Conservation (phyloP, 2,329 filamentous ascomycete genomes). For the Fusarium hostae region DNA sequence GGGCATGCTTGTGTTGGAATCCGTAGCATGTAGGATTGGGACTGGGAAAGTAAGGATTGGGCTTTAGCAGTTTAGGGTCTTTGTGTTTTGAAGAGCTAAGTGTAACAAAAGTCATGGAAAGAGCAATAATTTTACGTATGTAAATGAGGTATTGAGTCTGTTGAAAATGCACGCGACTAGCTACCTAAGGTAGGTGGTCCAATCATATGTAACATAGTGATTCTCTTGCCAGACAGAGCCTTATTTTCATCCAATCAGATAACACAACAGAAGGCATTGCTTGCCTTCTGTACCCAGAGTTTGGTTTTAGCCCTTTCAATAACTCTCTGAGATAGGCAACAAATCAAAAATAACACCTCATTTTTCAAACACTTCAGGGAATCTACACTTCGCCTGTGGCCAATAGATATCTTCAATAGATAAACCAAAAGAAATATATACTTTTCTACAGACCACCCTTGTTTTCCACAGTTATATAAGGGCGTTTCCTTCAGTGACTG, state of each 20-base stretch:
- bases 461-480: background rate
- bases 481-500: background rate
- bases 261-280: too few species aligned
- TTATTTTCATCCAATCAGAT: too few species aligned
- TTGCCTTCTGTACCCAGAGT: too few species aligned
- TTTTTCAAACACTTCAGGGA: too few species aligned
- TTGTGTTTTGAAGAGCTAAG: conserved; percentile 35
- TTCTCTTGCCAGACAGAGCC: too few species aligned
- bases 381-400: background rate
- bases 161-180: conserved; percentile 13
- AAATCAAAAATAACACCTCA: too few species aligned
- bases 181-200: too few species aligned
- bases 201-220: too few species aligned
- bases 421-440: too few species aligned
- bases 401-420: background rate
- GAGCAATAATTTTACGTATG: conserved; percentile 42
- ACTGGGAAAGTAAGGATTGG: conserved; percentile 34
- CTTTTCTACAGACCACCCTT: too few species aligned
- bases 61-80: conserved; percentile 22
- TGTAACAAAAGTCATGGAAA: conserved; percentile 46
- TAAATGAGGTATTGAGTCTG: conserved; percentile 15
- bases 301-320: too few species aligned
- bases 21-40: conserved; percentile 40
- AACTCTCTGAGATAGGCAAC: too few species aligned
- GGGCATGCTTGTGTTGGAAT: conserved; percentile 45